Evolutionary conservation across 345 rosid genomes (phyloP), one percentile per base, ranked within the genome.

Genomic region (Heritiera littoralis): DNA sequence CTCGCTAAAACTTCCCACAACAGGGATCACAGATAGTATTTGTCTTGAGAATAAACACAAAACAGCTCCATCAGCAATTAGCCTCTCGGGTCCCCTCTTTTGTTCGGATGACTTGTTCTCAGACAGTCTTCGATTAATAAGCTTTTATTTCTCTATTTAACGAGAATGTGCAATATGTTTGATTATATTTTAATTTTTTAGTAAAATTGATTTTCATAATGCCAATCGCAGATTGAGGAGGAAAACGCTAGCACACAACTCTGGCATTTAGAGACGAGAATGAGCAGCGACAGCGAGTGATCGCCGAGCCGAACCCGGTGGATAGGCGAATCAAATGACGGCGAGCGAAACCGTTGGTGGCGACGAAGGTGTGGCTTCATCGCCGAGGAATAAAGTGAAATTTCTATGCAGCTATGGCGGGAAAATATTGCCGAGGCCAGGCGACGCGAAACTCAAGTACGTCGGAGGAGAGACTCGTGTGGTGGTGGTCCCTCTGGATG

Each of bases 381-480:
- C 52, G 61, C 72, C 72, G 60, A 49, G 64, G 49, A 10, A 6
- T 66, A 67, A 20, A 83, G 84, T 91, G 46, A 96, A 96, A 86
- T 90, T 96, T 51, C 77, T 92, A 75, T 93, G 96, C 81, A 93
- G 98, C 84, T 86, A 89, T 81, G 98, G 98, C 74, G 99, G 99
- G 65, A 92, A 87, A 85, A 96, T 96, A 75, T 75, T 93, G 82
- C 94, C 93, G 4, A 85, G 94, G 59, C 88, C 89, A 10, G 68
- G 70, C 17, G 99, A 92, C 9, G 93, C 93, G 3, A 73, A 84
- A 32, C 97, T 96, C 80, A 96, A 92, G 83, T 96, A 96, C 65
- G 89, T 91, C 54, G 98, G 98, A 20, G 98, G 98, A 1, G 98
- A 93, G 83, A 95, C 98, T 28, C 98, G 99, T 2, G 91, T 92